These are phyloP conservation scores for Boletales sp. DNA, from an alignment of 768 basidiomycete species.

Conservation along the genomic window DNA sequence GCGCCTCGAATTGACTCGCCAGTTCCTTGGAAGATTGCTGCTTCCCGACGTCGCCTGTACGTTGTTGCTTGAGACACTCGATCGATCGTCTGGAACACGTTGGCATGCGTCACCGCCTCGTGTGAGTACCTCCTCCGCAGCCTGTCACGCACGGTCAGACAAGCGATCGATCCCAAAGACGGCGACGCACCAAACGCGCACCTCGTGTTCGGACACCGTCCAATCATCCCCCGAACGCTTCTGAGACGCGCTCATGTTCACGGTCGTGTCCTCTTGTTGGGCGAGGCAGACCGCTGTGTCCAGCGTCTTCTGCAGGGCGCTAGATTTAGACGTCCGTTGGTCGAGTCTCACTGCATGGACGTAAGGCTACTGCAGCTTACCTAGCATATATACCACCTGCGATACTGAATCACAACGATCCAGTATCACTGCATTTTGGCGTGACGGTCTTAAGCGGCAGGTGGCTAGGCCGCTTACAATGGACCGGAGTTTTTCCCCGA, in stretches of 20 bases:
- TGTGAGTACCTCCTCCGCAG: constrained; percentile 79
- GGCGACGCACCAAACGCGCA: constrained; percentile 57
- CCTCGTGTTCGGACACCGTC: constrained; percentile 56
- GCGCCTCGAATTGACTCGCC: too few species aligned
- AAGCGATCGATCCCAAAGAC: not conserved
- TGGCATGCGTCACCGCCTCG: constrained; percentile 56
- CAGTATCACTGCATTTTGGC: too few species aligned
- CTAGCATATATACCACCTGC: too few species aligned
- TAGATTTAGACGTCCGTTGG: constrained; percentile 46
- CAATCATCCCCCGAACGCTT: constrained; percentile 63
- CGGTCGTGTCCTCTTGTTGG: constrained; percentile 80
- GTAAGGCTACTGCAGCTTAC: too few species aligned
- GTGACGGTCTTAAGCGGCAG: too few species aligned
- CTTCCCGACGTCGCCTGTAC: too few species aligned
- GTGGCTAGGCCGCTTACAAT: too few species aligned
- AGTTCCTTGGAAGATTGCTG: too few species aligned
- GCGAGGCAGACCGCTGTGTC: constrained; percentile 70
- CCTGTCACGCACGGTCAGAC: constrained; percentile 29
- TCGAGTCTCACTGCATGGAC: constrained; percentile 58
- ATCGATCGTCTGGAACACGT: too few species aligned
- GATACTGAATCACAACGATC: too few species aligned
- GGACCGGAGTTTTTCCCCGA: constrained; percentile 58
- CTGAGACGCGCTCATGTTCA: constrained; percentile 77
- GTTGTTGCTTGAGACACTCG: too few species aligned
- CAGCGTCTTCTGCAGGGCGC: constrained; percentile 59